Conservation (phyloP, 768 basidiomycete species). For the Russula brevipes region DNA sequence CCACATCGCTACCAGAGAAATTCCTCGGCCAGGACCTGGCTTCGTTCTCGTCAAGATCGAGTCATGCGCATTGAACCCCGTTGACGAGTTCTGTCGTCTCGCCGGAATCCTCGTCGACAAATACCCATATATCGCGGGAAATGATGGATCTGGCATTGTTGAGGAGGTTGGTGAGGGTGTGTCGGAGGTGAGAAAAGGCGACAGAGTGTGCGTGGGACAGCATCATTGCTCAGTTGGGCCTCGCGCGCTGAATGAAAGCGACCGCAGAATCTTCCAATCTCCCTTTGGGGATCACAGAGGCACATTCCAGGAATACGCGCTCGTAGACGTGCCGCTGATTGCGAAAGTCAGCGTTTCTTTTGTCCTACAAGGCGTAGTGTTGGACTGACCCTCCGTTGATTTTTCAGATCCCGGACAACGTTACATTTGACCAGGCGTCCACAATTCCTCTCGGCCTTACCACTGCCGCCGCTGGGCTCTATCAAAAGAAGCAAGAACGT, state of each 20-base stretch:
- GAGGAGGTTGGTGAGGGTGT: conserved; percentile 30
- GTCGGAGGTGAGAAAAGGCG: conserved; percentile 26
- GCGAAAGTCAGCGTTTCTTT: conserved; percentile 21
- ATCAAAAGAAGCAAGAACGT: conserved; percentile 33
- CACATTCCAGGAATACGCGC: conserved; percentile 26
- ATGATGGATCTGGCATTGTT: conserved; percentile 29
- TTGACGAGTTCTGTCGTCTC: conserved; percentile 17
- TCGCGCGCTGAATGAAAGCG: background rate
- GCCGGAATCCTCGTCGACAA: conserved; percentile 24
- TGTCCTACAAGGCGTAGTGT: background rate
- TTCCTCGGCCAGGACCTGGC: conserved; percentile 23
- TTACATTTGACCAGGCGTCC: conserved; percentile 46
- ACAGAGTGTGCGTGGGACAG: conserved; percentile 26
- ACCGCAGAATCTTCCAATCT: conserved; percentile 12
- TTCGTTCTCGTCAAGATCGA: conserved; percentile 24
- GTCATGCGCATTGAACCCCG: conserved; percentile 26
- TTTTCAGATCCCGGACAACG: conserved; percentile 41
- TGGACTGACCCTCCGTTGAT: background rate
- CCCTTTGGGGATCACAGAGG: conserved; percentile 1
- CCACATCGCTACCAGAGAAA: conserved; percentile 1
- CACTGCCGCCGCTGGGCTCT: conserved; percentile 48
- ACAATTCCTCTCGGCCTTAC: conserved; percentile 47
- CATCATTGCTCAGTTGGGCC: no score
- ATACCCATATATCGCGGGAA: conserved; percentile 27
- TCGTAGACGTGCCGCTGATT: conserved; percentile 23